Base-by-base conservation (phyloP, 2,329 filamentous ascomycete species). In the Hymenoscyphus fraxineus region DNA sequence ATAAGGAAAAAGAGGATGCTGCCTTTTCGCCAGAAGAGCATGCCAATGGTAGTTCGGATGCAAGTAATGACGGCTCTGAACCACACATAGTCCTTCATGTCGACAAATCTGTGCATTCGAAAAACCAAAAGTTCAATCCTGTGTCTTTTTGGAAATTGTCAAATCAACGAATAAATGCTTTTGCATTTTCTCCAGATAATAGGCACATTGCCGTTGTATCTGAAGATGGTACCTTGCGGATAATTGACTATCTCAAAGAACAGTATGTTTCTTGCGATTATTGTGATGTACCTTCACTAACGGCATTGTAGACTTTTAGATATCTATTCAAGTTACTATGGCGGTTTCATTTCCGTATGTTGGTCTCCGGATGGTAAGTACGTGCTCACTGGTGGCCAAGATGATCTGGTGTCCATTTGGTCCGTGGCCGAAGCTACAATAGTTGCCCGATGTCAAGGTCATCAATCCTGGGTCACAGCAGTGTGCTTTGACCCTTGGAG, bases 301-400 rank as follows among this genome's bases (percentile, higher is more conserved):
- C 40, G 35, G 47, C 7, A 10, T 4, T 67, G 16, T 13, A 95
- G 91, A 72, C 82, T 98, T n/a, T 80, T 95, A 13, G 92, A 94
- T 73, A 81, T 97, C 56, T 97, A 92, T 77, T 87, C 89, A 71
- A 92, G 92, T 62, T 99, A 97, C 79, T 99, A 97, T 73, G 95
- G 95, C 58, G 94, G 92, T 2, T 83, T 99, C 66, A 90, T 90
- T 56, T 97, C 93, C 74, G 93, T 97, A 1, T 96, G 92, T 78
- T 99, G 95, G 95, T 97, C 94, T 6, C 95, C 95, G 10, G 95
- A 99, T 74, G 93, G 93, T 60, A 94, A 96, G 75, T 99, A 98
- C 76, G 88, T 99, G 60, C 82, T 99, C 19, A 97, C 95, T 0
- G 95, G 95, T 61, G 93, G 95, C 4, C 94, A 98, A 77, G 95